Evolutionary conservation across 495 filamentous ascomycete species (phyloP).

Genomic region (Pyrenula aspistea): DNA sequence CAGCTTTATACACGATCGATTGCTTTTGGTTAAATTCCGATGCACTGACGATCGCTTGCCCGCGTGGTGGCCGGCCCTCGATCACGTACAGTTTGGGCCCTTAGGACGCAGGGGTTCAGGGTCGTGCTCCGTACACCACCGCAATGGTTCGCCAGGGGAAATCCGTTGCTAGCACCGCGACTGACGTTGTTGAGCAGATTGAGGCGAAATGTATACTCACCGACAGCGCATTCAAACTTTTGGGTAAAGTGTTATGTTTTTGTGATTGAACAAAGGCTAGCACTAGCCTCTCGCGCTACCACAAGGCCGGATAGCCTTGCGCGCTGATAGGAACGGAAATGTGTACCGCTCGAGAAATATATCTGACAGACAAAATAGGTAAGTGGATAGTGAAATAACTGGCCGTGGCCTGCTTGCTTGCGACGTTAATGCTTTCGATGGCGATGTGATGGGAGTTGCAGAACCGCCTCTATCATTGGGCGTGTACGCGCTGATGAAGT

Average conservation of each 20-base stretch:
- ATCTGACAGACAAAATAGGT: too few relatives aligned
- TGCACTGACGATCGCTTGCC: conserved; percentile 1
- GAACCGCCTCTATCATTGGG: not conserved
- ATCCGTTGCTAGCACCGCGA: not conserved
- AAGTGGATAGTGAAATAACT: too few relatives aligned
- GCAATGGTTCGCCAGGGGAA: too few relatives aligned
- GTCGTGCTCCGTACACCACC: too few relatives aligned
- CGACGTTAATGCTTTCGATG: not conserved
- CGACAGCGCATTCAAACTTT: too few relatives aligned
- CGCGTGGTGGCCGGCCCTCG: not conserved
- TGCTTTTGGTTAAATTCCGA: not conserved
- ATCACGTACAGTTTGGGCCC: not conserved
- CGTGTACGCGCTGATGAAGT: not conserved
- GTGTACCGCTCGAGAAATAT: too few relatives aligned
- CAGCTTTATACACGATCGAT: not conserved
- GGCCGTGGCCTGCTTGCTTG: too few relatives aligned
- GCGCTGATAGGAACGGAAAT: too few relatives aligned
- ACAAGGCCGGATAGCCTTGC: not conserved
- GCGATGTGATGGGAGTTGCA: not conserved
- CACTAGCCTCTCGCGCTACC: not conserved
- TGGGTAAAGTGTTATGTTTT: too few relatives aligned
- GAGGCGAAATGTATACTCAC: too few relatives aligned
- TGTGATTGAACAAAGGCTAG: not conserved
- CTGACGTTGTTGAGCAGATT: not conserved
- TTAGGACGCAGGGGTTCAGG: not conserved